Evolutionary conservation across 768 basidiomycete genomes (phyloP).

Genomic region (Mycena rebaudengoi): DNA sequence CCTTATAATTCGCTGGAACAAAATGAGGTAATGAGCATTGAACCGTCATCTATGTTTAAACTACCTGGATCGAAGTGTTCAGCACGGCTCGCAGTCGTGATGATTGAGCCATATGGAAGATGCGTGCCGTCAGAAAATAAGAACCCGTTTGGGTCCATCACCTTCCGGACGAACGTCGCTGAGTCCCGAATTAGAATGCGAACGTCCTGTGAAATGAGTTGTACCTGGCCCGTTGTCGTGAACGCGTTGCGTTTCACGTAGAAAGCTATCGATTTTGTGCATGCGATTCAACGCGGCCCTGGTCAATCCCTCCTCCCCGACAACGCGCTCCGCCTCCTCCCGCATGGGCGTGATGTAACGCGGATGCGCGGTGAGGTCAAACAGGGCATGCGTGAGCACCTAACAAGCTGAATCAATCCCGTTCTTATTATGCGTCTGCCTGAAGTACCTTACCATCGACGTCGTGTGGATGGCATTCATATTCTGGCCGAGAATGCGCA

Average conservation of each 20-base stretch:
- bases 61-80: constrained; percentile 5
- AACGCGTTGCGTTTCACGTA: not conserved
- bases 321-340: not conserved
- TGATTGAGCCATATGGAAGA: constrained; percentile 30
- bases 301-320: not conserved
- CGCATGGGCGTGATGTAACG: not conserved
- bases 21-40: too few relatives aligned
- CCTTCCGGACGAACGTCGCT: constrained; percentile 39
- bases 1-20: not conserved
- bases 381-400: constrained; percentile 11
- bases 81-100: constrained; percentile 15
- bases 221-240: constrained; percentile 30
- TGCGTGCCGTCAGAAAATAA: constrained; percentile 43
- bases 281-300: not conserved
- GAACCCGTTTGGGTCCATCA: constrained; percentile 33
- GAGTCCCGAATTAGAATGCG: not conserved
- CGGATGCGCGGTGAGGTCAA: not conserved
- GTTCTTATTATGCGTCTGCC: not conserved
- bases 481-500: constrained; percentile 16
- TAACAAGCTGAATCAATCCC: constrained; percentile 28
- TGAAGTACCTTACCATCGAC: not conserved
- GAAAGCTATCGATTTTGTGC: constrained; percentile 4
- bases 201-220: not conserved
- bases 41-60: not conserved
- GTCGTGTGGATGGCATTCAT: constrained; percentile 14